Evolutionary conservation across 2,329 filamentous ascomycete genomes (phyloP).

Genomic region (Colletotrichum limetticola): DNA sequence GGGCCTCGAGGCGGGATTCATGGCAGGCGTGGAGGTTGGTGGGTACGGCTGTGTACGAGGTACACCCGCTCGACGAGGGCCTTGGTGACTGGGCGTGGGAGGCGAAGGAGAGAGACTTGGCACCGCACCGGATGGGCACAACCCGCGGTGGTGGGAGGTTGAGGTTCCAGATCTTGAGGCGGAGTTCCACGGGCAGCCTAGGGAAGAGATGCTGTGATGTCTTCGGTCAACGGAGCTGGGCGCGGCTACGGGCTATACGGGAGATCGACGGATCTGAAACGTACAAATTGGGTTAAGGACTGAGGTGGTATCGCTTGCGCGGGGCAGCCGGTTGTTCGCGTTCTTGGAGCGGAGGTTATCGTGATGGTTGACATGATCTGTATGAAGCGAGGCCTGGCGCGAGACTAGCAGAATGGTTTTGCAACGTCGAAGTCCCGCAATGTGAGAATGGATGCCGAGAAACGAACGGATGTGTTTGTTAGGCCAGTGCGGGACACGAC

Average conservation of each 20-base stretch:
- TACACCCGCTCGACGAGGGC: constrained; percentile 47
- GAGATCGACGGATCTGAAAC: constrained; percentile 33
- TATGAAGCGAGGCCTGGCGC: background rate
- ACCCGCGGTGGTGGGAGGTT: constrained; percentile 55
- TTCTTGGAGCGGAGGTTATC: constrained; percentile 1
- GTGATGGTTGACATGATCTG: constrained; percentile 18
- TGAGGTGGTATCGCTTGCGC: constrained; percentile 16
- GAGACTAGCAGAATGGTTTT: background rate
- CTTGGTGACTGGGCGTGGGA: constrained; percentile 8
- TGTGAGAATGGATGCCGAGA: background rate
- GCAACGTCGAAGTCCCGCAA: background rate
- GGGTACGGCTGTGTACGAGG: constrained; percentile 53
- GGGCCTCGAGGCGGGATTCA: constrained; percentile 57
- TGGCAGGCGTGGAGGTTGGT: constrained; percentile 57
- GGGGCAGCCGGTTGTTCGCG: background rate
- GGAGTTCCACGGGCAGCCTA: constrained; percentile 57
- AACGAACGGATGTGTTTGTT: background rate
- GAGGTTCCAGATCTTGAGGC: constrained; percentile 59
- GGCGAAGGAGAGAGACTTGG: constrained; percentile 41
- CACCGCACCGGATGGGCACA: constrained; percentile 54
- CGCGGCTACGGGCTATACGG: background rate
- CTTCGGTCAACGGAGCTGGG: constrained; percentile 10
- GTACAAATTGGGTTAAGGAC: constrained; percentile 27
- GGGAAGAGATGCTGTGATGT: constrained; percentile 52
- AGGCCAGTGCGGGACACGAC: constrained; percentile 23